Evolutionary conservation across 768 basidiomycete genomes (phyloP), one percentile per base, ranked within the genome.

Genomic region (Neoboletus brunneissimus): DNA sequence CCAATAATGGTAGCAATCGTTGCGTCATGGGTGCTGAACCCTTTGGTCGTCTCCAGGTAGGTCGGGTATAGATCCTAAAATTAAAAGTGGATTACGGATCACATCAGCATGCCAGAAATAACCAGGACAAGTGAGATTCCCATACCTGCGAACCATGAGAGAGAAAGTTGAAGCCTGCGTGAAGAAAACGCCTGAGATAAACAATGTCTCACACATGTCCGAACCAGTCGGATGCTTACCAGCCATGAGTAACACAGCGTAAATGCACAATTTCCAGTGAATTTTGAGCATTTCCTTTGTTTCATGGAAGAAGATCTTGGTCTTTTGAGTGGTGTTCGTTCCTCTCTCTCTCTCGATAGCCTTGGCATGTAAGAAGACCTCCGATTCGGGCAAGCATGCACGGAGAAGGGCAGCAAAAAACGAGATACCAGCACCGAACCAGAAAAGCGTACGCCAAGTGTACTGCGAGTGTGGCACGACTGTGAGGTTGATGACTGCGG

Each of bases 191-290:
- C 20, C 7, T 23, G 37, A 37, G 11, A 43, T 51, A 25, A 63
- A 15, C 37, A 22, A 16, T 16, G 10, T 57, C 43, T 1, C 59
- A 42, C 29, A 38, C 6, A 2, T 18, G 11, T 27, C 15, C 34
- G 15, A 13, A 16, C 13, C 8, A 4, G 12, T 18, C 44, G 34
- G 25, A 48, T 29, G 63, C 67, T 47, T 38, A 75, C 76, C 77
- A 2, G 86, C 85, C 89, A 94, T 91, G 53, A 94, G 79, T 47
- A 93, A 73, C 20, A 94, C 80, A 1, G 89, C 88, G 64, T 94
- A 95, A 48, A 94, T 84, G 67, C 89, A 92, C 34, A 89, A 67
- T 13, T 84, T 60, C 93, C 92, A 96, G 67, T 97, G 91, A 13
- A 64, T 71, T 75, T 82, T 90, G 31, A 95, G 73, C 91, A 95